Conservation (phyloP, 2,329 filamentous ascomycete species). For the Penicillium occitanis region DNA sequence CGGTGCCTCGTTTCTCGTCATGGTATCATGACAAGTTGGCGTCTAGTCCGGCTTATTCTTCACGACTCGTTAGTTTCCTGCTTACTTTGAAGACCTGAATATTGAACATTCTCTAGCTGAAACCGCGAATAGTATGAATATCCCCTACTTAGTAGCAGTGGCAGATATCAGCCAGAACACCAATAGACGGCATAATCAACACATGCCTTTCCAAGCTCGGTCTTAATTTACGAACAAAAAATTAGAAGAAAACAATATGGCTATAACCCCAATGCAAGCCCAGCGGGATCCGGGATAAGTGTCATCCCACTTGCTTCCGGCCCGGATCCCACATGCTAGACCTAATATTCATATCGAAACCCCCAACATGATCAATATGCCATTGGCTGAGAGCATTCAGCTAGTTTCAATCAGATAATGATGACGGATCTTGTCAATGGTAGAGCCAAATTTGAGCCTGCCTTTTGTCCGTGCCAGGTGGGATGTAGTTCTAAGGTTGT, state of each 20-base stretch:
- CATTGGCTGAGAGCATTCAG: neutral
- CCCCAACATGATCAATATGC: neutral
- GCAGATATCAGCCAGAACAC: neutral
- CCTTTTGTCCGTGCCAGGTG: neutral
- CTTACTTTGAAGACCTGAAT: neutral
- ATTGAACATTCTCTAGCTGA: neutral
- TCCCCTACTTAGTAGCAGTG: neutral
- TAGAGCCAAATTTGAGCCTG: neutral
- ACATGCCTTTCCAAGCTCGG: neutral
- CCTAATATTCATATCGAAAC: neutral
- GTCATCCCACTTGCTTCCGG: neutral
- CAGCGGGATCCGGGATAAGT: neutral
- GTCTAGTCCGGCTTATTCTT: neutral
- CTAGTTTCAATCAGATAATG: neutral
- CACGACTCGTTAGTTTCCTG: neutral
- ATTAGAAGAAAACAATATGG: neutral
- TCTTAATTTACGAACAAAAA: no score
- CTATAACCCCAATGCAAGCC: neutral
- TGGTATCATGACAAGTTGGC: neutral
- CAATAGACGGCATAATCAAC: neutral
- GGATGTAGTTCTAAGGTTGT: neutral
- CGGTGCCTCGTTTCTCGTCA: neutral
- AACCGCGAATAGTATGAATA: neutral
- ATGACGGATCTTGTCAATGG: neutral
- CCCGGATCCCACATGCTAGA: neutral